phyloP scores from a whole-genome alignment of 2,329 filamentous ascomycete genomes.

The Calonectria pauciramosa region DNA sequence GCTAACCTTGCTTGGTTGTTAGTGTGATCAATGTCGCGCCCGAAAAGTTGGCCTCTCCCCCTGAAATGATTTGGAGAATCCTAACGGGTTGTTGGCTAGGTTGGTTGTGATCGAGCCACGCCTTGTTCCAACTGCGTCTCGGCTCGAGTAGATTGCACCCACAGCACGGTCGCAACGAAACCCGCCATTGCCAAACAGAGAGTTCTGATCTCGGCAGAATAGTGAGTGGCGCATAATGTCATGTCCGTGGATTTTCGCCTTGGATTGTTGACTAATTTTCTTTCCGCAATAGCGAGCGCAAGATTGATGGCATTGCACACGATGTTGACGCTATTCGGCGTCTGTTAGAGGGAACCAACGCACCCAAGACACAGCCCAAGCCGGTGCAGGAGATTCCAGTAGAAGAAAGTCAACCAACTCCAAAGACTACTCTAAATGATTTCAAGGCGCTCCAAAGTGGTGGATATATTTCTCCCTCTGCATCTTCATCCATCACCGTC shows the following conservation, averaged over 20 bases:
- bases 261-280: accelerated
- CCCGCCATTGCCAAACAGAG: constrained; percentile 47
- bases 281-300: constrained; percentile 48
- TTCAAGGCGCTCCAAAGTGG: neutral
- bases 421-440: too few species aligned
- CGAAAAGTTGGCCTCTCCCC: constrained; percentile 30
- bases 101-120: constrained; percentile 37
- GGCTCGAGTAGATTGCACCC: constrained; percentile 49
- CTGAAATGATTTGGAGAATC: neutral
- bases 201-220: constrained; percentile 53
- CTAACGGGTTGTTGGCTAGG: constrained; percentile 17
- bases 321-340: constrained; percentile 51
- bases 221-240: constrained; percentile 42
- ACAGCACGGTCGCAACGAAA: constrained; percentile 46
- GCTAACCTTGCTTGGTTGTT: neutral
- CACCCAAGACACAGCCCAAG: neutral
- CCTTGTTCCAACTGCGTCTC: constrained; percentile 50
- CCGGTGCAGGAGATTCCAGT: neutral
- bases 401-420: neutral
- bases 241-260: neutral
- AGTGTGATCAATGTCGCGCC: constrained; percentile 44
- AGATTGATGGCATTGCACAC: constrained; percentile 52
- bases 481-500: neutral
- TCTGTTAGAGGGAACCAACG: constrained; percentile 37
- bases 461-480: neutral